Evolutionary conservation across 2,329 filamentous ascomycete species (phyloP).

Genomic region (Fusarium avenaceum): DNA sequence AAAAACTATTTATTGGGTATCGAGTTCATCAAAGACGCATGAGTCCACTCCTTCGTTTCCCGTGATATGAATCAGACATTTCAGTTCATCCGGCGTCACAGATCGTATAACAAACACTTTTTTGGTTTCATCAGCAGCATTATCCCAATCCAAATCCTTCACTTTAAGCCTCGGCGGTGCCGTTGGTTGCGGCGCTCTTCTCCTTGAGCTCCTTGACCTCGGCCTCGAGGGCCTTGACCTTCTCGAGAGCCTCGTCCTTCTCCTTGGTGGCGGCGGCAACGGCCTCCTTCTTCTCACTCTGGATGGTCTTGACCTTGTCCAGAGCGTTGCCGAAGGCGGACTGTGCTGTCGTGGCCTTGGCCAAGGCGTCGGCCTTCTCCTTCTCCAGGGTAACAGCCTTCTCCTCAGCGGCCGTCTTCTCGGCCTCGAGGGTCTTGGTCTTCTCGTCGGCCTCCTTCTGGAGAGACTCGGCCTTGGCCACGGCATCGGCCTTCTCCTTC

Average conservation of each 20-base stretch:
- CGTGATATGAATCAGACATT: conserved; percentile 47
- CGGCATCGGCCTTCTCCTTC: conserved; percentile 34
- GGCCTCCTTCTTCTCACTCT: conserved; percentile 35
- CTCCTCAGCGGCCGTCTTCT: conserved; percentile 19
- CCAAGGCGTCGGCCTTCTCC: conserved; percentile 33
- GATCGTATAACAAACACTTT: conserved; percentile 42
- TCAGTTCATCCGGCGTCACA: conserved; percentile 46
- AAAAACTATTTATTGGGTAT: conserved; percentile 50
- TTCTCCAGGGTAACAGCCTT: conserved; percentile 15
- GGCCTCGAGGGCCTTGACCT: conserved; percentile 35
- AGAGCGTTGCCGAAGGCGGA: conserved; percentile 28
- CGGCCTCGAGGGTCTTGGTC: conserved; percentile 17
- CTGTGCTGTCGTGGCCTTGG: conserved; percentile 36
- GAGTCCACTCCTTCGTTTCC: conserved; percentile 51
- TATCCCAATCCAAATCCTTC: conserved; percentile 22
- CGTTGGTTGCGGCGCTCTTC: conserved; percentile 36
- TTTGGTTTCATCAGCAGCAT: conserved; percentile 39
- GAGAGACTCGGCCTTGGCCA: conserved; percentile 19
- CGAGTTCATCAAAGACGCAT: conserved; percentile 51
- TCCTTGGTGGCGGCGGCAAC: background rate
- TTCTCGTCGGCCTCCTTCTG: conserved; percentile 24
- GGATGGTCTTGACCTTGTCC: conserved; percentile 25
- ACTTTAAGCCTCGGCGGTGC: conserved; percentile 35
- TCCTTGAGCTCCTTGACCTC: conserved; percentile 42
- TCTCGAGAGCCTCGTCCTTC: conserved; percentile 41